Evolutionary conservation across 441 rosid species (phyloP).

Genomic region (Syzygium syzygioides): DNA sequence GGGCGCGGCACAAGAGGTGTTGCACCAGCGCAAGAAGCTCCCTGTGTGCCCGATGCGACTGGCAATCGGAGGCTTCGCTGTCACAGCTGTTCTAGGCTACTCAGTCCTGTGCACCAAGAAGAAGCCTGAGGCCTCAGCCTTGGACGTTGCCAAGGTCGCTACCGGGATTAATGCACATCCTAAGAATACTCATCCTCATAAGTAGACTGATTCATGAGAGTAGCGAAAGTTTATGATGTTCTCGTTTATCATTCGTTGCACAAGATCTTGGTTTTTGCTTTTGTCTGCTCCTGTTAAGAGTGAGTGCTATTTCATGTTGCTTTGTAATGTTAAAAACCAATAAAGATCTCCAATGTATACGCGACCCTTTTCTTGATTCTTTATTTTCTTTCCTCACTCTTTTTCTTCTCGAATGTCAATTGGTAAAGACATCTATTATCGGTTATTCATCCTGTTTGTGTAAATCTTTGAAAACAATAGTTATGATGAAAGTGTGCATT

Average conservation of each 20-base stretch:
- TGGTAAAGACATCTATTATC: neutral
- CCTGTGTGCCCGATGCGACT: conserved; percentile 18
- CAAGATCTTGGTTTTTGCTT: neutral
- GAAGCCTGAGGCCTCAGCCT: conserved; percentile 63
- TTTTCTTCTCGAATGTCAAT: neutral
- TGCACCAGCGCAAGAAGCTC: conserved; percentile 23
- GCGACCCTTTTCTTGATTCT: neutral
- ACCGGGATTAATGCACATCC: conserved; percentile 26
- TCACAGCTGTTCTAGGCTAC: conserved; percentile 40
- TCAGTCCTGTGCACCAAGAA: conserved; percentile 43
- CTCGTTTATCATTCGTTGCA: neutral
- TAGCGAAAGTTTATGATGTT: neutral
- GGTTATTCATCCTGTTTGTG: neutral
- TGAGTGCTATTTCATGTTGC: neutral
- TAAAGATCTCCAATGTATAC: neutral
- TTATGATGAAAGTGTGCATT: neutral
- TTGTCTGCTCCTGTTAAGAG: neutral
- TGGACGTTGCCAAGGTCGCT: conserved; percentile 56
- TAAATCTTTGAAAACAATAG: neutral
- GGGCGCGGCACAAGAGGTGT: conserved; percentile 21
- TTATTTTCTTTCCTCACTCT: neutral
- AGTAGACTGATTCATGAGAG: conserved; percentile 6
- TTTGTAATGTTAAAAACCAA: neutral
- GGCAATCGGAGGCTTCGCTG: conserved; percentile 21
- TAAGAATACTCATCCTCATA: conserved; percentile 41